Evolutionary conservation across 2,329 filamentous ascomycete species (phyloP), one percentile per base, ranked within the genome.

Genomic region (Neonectria hederae): DNA sequence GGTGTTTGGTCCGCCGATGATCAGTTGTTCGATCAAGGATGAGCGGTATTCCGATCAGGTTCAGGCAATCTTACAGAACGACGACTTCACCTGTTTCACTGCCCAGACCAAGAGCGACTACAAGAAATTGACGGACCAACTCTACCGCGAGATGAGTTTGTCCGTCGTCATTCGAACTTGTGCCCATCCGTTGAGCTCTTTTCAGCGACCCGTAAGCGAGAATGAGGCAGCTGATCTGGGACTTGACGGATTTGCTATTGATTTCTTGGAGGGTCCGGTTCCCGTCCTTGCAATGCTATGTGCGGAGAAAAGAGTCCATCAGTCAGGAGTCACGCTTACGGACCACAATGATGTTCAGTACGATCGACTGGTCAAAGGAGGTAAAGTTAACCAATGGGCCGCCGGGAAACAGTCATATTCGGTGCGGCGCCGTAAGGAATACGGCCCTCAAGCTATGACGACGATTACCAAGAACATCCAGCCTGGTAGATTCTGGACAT

Each of bases 281-380:
- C 86, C 92, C 2, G 92, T 99, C 1, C 81, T 98, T 35, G 91
- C 93, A 7, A 96, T 97, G 91, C 86, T 99, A 22, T 97, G 94
- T 77, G 86, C 89, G 13, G 90, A 92, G 69, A 87, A 86, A 62
- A 85, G 82, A 57, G 78, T 97, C 7, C 89, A 97, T 71, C 81
- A 83, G 26, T 90, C 90, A 6, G 93, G 88, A 0, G 85, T 95
- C 48, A 83, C 87, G 17, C 80, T 89, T 14, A 77, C 76, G 5
- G 88, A 92, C 10, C 87, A 94, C 35, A 86, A 78, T 2, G 86
- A 92, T 32, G 83, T 86, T 42, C 89, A 93, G 70, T 93, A 90
- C 72, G 83, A 90, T n/a, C 80, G 78, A n/a, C 81, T 97, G 35
- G 80, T 87, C 45, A 79, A 81, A 14, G 85, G 83, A 53, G 81